Conservation (phyloP, 1,284 basidiomycete genomes). For the Cutaneotrichosporon daszewskae region DNA sequence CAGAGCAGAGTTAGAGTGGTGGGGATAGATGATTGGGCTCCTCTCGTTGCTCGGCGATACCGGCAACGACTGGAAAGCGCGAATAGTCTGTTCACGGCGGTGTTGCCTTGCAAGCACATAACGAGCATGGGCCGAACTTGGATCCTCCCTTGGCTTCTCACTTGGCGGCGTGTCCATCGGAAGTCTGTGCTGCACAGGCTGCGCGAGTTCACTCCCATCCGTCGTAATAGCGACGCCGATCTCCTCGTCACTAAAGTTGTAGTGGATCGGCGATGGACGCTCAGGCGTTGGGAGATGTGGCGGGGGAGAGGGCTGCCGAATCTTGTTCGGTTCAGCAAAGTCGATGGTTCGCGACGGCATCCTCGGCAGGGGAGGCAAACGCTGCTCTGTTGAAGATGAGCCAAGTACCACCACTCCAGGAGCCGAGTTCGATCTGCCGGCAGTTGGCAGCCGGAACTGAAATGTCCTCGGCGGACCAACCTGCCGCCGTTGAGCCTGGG, state of each 20-base stretch:
- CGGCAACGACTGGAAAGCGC: constrained; percentile 36
- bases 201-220: constrained; percentile 1
- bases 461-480: constrained; percentile 12
- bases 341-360: constrained; percentile 6
- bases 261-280: constrained; percentile 7
- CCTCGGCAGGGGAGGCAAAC: background rate
- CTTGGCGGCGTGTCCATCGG: constrained; percentile 9
- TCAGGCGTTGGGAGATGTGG: constrained; percentile 9
- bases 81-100: constrained; percentile 28
- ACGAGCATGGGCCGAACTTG: constrained; percentile 28
- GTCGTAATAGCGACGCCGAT: constrained; percentile 35
- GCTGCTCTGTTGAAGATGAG: background rate
- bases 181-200: background rate
- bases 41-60: background rate
- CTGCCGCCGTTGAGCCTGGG: background rate
- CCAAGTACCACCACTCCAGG: background rate
- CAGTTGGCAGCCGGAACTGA: constrained; percentile 11
- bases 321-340: constrained; percentile 8
- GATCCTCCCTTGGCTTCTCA: constrained; percentile 3
- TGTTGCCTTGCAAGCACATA: constrained; percentile 38
- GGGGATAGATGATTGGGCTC: constrained; percentile 1
- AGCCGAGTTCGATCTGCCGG: too few species aligned
- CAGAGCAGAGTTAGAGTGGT: too few species aligned
- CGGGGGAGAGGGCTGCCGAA: constrained; percentile 2
- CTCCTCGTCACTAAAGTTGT: constrained; percentile 15